Evolutionary conservation across 2,329 filamentous ascomycete species (phyloP).

Genomic region (Drechslerella stenobrocha): DNA sequence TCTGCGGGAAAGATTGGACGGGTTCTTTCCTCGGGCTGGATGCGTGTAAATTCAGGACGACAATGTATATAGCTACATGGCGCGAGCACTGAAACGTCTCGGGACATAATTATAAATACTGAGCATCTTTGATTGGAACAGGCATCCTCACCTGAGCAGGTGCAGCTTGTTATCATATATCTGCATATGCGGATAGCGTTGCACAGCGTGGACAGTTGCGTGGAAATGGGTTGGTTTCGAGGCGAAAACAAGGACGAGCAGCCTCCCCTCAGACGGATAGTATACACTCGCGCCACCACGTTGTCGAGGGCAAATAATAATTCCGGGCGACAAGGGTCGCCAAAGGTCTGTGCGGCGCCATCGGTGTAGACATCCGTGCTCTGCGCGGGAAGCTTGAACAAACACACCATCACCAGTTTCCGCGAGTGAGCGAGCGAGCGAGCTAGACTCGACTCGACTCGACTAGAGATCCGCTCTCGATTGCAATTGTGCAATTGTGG

Average conservation of each 20-base stretch:
- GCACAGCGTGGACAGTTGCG: slow-evolving; percentile 1
- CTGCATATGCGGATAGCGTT: neutral
- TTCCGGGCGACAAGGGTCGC: slow-evolving; percentile 44
- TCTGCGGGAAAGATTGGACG: slow-evolving; percentile 8
- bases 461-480: neutral
- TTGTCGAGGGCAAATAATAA: slow-evolving; percentile 40
- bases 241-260: too few species aligned
- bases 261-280: neutral
- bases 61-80: slow-evolving; percentile 38
- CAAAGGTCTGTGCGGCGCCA: slow-evolving; percentile 39
- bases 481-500: too few species aligned
- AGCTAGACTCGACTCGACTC: neutral
- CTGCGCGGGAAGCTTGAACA: neutral
- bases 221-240: neutral
- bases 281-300: neutral
- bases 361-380: slow-evolving; percentile 7
- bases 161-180: neutral
- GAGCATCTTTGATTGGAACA: neutral
- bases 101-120: neutral
- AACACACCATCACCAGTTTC: neutral
- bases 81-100: slow-evolving; percentile 37
- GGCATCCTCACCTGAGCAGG: neutral
- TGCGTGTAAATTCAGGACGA: slow-evolving; percentile 26
- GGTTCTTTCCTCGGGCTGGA: slow-evolving; percentile 21
- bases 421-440: neutral